phyloP scores from a whole-genome alignment of 345 rosid species.

The Balakata baccata region DNA sequence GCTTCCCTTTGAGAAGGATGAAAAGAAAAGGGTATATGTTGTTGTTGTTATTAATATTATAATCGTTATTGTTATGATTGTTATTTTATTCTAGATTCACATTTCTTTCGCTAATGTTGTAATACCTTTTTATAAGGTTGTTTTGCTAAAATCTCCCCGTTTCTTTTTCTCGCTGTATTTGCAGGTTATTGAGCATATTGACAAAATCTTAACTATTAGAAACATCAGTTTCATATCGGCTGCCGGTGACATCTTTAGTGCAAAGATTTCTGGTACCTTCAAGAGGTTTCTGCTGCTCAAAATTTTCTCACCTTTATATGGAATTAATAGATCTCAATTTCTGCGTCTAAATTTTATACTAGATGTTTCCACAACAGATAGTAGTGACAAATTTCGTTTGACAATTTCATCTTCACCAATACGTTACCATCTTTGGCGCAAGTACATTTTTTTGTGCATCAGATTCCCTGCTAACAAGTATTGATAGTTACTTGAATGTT shows the following conservation, averaged over 20 bases:
- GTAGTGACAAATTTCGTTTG: neutral
- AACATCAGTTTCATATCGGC: conserved; percentile 78
- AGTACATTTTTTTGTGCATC: neutral
- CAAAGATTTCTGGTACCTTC: conserved; percentile 95
- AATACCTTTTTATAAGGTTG: neutral
- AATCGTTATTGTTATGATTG: neutral
- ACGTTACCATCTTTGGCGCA: neutral
- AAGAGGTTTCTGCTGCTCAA: conserved; percentile 57
- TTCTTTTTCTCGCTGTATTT: neutral
- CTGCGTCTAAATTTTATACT: neutral
- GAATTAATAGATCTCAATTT: neutral
- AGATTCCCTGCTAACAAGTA: neutral
- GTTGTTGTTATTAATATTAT: neutral
- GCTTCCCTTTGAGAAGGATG: conserved; percentile 82
- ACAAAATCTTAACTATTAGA: conserved; percentile 63
- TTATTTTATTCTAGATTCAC: neutral
- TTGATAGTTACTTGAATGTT: neutral
- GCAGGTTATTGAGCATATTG: conserved; percentile 58
- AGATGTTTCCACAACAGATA: neutral
- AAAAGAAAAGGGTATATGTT: conserved; percentile 62
- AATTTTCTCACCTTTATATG: conserved; percentile 13
- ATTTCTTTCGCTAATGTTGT: neutral
- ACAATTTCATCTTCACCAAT: neutral
- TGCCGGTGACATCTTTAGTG: conserved; percentile 72
- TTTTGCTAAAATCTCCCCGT: neutral